Evolutionary conservation across 2,329 filamentous ascomycete species (phyloP).

Genomic region (Colletotrichum euphorbiae): DNA sequence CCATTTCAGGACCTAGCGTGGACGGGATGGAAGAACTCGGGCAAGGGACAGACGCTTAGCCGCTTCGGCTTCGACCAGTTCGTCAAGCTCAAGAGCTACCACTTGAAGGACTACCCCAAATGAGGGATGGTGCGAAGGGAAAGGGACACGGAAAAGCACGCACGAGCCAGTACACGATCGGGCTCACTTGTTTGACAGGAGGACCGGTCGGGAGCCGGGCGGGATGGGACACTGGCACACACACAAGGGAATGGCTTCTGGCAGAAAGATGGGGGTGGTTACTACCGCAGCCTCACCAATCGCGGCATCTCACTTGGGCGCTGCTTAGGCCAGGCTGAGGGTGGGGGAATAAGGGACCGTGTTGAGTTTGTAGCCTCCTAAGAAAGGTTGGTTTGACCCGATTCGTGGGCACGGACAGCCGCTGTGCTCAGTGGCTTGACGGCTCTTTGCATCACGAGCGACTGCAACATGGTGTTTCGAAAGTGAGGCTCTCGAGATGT

Average conservation of each 20-base stretch:
- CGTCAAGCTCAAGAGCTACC: slow-evolving; percentile 95
- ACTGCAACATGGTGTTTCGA: slow-evolving; percentile 3
- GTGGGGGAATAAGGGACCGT: background rate
- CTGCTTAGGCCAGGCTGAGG: background rate
- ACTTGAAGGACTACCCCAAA: slow-evolving; percentile 85
- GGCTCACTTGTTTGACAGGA: slow-evolving; percentile 10
- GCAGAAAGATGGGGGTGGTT: background rate
- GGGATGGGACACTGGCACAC: background rate
- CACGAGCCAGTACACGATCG: background rate
- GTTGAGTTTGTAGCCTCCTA: background rate
- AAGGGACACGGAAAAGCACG: background rate
- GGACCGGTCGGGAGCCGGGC: background rate
- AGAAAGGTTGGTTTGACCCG: background rate
- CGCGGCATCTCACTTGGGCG: background rate
- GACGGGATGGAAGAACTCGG: slow-evolving; percentile 98
- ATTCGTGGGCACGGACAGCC: background rate
- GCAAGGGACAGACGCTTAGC: slow-evolving; percentile 90
- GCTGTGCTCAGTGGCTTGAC: background rate
- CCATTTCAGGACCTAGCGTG: slow-evolving; percentile 82
- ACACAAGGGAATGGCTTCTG: slow-evolving; percentile 4
- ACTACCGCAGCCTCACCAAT: background rate
- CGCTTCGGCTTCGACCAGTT: slow-evolving; percentile 95
- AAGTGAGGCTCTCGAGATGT: background rate
- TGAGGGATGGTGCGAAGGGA: slow-evolving; percentile 47
- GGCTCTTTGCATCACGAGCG: background rate